Conservation (phyloP, 805 yeast species). For the Suhomyces kilbournensis region DNA sequence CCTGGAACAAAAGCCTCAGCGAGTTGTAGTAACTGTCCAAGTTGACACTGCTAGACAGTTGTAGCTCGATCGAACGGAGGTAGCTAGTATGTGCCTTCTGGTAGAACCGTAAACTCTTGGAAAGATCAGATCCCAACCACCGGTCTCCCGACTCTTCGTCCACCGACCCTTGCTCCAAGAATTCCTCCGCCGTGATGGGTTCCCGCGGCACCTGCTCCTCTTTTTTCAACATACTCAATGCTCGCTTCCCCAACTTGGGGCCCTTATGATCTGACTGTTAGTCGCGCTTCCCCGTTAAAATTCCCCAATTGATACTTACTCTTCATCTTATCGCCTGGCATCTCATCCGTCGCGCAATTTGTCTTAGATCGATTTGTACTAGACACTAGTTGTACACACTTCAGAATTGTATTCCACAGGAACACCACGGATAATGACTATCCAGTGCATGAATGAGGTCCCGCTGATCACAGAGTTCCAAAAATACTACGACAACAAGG, state of each 20-base stretch:
- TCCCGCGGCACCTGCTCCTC: conserved; percentile 7
- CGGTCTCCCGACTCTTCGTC: conserved; percentile 77
- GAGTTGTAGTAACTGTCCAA: conserved; percentile 58
- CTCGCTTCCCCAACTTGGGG: conserved; percentile 17
- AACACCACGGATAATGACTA: neutral
- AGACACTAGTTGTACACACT: neutral
- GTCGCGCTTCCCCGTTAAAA: neutral
- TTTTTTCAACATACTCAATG: conserved; percentile 9
- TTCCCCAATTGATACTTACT: neutral
- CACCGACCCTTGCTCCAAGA: conserved; percentile 51
- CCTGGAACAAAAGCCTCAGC: conserved; percentile 56
- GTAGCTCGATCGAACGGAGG: conserved; percentile 27
- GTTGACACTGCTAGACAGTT: conserved; percentile 5
- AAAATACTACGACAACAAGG: neutral
- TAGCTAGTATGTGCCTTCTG: conserved; percentile 53
- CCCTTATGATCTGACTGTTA: conserved; percentile 6
- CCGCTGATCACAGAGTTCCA: neutral
- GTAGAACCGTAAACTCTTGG: conserved; percentile 64
- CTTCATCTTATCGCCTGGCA: neutral
- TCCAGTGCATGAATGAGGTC: neutral
- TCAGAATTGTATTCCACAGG: neutral
- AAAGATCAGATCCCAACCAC: conserved; percentile 63
- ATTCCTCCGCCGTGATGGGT: conserved; percentile 50
- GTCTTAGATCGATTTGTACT: neutral
- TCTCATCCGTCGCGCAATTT: neutral